Conservation (phyloP, 1,284 basidiomycete species). For the Tremellales sp. region DNA sequence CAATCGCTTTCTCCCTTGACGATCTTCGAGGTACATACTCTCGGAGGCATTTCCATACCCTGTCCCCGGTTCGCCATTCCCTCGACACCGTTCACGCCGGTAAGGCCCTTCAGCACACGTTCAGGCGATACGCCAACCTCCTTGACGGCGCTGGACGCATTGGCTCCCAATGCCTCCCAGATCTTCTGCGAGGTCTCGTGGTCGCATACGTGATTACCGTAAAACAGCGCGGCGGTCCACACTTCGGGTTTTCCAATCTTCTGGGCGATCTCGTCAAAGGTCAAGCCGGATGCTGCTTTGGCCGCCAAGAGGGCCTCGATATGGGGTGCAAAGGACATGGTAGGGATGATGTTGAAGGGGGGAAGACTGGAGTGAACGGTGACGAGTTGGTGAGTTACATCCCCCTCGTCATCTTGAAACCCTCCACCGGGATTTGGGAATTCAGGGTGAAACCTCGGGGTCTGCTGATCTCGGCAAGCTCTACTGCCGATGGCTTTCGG, state of each 20-base stretch:
- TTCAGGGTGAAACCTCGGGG: too few species aligned
- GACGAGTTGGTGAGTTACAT: background rate
- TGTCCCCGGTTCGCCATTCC: slow-evolving; percentile 36
- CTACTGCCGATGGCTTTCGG: too few species aligned
- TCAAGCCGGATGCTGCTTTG: slow-evolving; percentile 54
- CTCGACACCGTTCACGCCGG: slow-evolving; percentile 31
- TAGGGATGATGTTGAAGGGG: background rate
- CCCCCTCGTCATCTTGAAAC: background rate
- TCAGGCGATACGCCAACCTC: slow-evolving; percentile 21
- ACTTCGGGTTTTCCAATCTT: slow-evolving; percentile 73
- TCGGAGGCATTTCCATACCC: slow-evolving; percentile 40
- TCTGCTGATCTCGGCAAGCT: too few species aligned
- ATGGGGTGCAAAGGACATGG: slow-evolving; percentile 24
- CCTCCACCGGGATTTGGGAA: too few species aligned
- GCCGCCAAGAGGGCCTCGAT: slow-evolving; percentile 22
- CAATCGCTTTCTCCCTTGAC: background rate
- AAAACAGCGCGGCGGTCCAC: slow-evolving; percentile 83
- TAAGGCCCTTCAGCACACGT: slow-evolving; percentile 19
- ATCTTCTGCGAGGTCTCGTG: slow-evolving; percentile 61
- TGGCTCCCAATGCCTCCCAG: slow-evolving; percentile 63
- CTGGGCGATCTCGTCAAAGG: slow-evolving; percentile 68
- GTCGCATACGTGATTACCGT: slow-evolving; percentile 73
- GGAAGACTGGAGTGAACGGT: background rate
- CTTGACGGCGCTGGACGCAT: background rate
- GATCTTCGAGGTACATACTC: slow-evolving; percentile 30